Conservation (phyloP, 1,139 yeast genomes). For the Yamadazyma triangularis region DNA sequence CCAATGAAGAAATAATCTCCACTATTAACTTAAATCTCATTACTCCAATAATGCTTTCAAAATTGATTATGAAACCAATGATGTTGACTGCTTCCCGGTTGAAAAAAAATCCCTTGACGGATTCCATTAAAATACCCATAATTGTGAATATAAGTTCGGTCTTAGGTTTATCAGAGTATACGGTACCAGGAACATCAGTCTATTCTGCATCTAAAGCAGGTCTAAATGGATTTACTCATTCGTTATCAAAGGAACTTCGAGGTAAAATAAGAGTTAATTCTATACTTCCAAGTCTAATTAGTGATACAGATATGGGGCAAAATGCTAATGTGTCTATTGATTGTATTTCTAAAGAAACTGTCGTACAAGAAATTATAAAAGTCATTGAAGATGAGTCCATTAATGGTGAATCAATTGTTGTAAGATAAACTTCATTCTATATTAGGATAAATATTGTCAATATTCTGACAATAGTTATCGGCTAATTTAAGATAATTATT, state of each 20-base stretch:
- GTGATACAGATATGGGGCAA: slow-evolving; percentile 68
- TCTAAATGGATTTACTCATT: slow-evolving; percentile 57
- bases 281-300: slow-evolving; percentile 68
- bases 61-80: slow-evolving; percentile 43
- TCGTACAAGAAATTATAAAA: slow-evolving; percentile 23
- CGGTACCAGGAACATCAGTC: slow-evolving; percentile 60
- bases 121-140: slow-evolving; percentile 16
- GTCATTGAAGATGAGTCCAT: slow-evolving; percentile 26
- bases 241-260: slow-evolving; percentile 61
- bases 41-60: slow-evolving; percentile 61
- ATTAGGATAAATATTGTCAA: background rate
- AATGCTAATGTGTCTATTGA: slow-evolving; percentile 20
- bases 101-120: slow-evolving; percentile 1
- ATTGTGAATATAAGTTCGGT: slow-evolving; percentile 72
- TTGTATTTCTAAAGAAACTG: slow-evolving; percentile 18
- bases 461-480: background rate
- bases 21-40: slow-evolving; percentile 60
- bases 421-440: too few relatives aligned
- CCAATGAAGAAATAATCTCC: slow-evolving; percentile 35
- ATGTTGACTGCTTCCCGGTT: slow-evolving; percentile 20
- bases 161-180: slow-evolving; percentile 43
- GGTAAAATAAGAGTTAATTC: slow-evolving; percentile 55
- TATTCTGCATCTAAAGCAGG: slow-evolving; percentile 87
- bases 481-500: too few relatives aligned
- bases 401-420: slow-evolving; percentile 35